These are phyloP conservation scores for Pseudogymnoascus sp. DNA, from an alignment of 2,329 filamentous ascomycete species.

Conservation along the genomic window DNA sequence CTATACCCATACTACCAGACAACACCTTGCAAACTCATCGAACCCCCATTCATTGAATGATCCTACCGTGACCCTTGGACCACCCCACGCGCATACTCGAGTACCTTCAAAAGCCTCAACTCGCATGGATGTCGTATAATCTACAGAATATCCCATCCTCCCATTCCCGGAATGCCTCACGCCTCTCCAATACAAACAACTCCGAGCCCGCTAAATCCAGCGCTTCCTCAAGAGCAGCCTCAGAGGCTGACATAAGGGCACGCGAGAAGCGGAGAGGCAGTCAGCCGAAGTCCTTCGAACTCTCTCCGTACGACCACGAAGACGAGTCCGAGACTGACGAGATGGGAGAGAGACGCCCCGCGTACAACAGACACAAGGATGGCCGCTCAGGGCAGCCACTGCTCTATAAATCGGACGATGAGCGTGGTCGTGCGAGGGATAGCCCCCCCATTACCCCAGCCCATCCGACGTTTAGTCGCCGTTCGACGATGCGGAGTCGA, in stretches of 20 bases:
- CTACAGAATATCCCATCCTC: not conserved
- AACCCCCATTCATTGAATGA: not conserved
- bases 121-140: slow-evolving; percentile 4
- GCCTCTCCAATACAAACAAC: not conserved
- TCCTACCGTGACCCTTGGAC: not conserved
- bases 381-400: slow-evolving; percentile 32
- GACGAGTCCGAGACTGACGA: slow-evolving; percentile 24
- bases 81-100: not conserved
- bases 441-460: slow-evolving; percentile 19
- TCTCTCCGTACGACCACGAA: not conserved
- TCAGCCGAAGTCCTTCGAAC: not conserved
- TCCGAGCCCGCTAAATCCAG: not conserved
- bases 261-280: not conserved
- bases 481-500: slow-evolving; percentile 66
- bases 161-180: not conserved
- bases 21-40: not conserved
- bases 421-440: slow-evolving; percentile 20
- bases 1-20: not conserved
- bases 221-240: not conserved
- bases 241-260: not conserved
- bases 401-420: slow-evolving; percentile 26
- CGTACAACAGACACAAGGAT: slow-evolving; percentile 30
- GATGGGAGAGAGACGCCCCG: slow-evolving; percentile 31
- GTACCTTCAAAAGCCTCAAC: not conserved
- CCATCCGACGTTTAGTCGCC: slow-evolving; percentile 38